phyloP scores from a whole-genome alignment of 768 basidiomycete species.

The Podaxis pistillaris region DNA sequence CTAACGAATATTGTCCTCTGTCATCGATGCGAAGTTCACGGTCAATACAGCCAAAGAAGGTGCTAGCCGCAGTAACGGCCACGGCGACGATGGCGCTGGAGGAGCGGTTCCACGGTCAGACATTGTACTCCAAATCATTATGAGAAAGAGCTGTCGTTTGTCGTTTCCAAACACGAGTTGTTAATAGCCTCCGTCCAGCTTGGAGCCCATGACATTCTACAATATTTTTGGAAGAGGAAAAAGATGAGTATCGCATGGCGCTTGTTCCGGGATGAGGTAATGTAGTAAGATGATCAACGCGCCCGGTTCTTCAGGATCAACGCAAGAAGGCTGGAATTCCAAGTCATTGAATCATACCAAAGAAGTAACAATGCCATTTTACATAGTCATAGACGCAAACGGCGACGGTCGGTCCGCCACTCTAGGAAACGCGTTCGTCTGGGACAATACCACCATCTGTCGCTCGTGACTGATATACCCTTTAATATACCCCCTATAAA shows the following conservation, averaged over 20 bases:
- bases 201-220: not conserved
- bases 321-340: not conserved
- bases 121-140: not conserved
- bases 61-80: too few species aligned
- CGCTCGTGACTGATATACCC: constrained; percentile 97
- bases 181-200: not conserved
- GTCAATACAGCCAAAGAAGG: too few species aligned
- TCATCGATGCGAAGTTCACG: too few species aligned
- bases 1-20: too few species aligned
- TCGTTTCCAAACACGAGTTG: not conserved
- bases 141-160: not conserved
- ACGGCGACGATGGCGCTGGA: too few species aligned
- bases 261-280: not conserved
- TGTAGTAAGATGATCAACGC: not conserved
- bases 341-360: not conserved
- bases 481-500: constrained; percentile 87
- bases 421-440: constrained; percentile 77
- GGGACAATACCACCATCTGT: constrained; percentile 88
- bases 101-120: too few species aligned
- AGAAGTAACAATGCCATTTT: constrained; percentile 8
- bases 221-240: not conserved
- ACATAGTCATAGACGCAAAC: constrained; percentile 38
- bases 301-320: not conserved
- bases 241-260: not conserved
- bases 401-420: constrained; percentile 62